Conservation (phyloP, 495 filamentous ascomycete genomes). For the Cetradonia linearis region DNA sequence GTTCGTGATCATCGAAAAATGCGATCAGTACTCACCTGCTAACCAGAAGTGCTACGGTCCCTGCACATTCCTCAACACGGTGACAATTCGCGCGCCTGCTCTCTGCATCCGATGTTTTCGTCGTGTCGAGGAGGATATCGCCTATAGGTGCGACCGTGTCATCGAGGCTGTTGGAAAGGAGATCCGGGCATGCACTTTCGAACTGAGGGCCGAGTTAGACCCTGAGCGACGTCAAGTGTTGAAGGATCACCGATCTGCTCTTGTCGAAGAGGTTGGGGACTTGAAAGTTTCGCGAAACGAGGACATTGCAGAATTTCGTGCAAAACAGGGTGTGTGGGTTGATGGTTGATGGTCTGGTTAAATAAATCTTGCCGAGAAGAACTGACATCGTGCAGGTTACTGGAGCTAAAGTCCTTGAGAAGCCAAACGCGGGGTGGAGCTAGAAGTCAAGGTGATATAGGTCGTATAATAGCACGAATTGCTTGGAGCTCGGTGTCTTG, state of each 20-base stretch:
- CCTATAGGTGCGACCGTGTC: not conserved
- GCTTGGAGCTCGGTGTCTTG: not conserved
- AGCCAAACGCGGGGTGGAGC: not conserved
- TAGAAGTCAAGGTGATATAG: not conserved
- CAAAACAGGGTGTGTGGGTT: not conserved
- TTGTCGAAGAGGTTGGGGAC: not conserved
- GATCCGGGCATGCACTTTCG: accelerated
- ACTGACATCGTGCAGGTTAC: not conserved
- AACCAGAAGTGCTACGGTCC: not conserved
- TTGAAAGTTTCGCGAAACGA: not conserved
- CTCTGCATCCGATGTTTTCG: not conserved
- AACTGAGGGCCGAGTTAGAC: not conserved
- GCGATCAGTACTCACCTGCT: not conserved
- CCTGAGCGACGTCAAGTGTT: not conserved
- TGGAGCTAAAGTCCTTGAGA: not conserved
- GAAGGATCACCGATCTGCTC: accelerated
- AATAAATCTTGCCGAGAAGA: not conserved
- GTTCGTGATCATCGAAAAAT: not conserved
- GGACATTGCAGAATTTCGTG: not conserved
- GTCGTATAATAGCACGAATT: not conserved
- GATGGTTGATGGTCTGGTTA: not conserved
- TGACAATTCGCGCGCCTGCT: not conserved
- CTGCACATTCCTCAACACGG: not conserved
- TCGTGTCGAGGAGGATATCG: not conserved
- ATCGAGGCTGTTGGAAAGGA: not conserved